These are phyloP conservation scores for Eleusine coracana DNA, from an alignment of 176 grass and related monocot genomes.

Conservation along the genomic window DNA sequence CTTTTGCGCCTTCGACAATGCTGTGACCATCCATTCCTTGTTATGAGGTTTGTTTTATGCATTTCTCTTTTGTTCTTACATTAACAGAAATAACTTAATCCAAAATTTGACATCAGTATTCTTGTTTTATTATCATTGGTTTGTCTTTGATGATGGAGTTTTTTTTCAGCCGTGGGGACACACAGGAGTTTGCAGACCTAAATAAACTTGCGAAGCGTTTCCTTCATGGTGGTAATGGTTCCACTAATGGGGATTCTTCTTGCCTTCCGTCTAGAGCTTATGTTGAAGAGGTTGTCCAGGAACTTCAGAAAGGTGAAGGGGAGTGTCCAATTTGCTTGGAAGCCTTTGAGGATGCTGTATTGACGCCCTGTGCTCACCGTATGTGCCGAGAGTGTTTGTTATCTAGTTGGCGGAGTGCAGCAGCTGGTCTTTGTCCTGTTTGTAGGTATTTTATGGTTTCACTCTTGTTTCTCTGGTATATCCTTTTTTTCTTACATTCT, in stretches of 20 bases:
- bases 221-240: slow-evolving; percentile 59
- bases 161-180: slow-evolving; percentile 84
- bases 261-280: slow-evolving; percentile 74
- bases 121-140: slow-evolving; percentile 10
- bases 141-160: slow-evolving; percentile 36
- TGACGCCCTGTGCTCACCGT: slow-evolving; percentile 89
- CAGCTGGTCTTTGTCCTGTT: slow-evolving; percentile 62
- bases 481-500: slow-evolving; percentile 3
- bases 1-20: slow-evolving; percentile 96
- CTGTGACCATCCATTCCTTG: slow-evolving; percentile 98
- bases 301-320: slow-evolving; percentile 83
- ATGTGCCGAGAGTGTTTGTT: slow-evolving; percentile 92
- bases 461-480: background rate
- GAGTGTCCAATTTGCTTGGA: slow-evolving; percentile 96
- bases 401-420: slow-evolving; percentile 75
- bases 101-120: slow-evolving; percentile 23
- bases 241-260: slow-evolving; percentile 50
- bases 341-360: slow-evolving; percentile 94
- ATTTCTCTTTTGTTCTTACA: slow-evolving; percentile 3
- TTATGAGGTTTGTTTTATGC: slow-evolving; percentile 81
- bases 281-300: slow-evolving; percentile 82
- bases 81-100: slow-evolving; percentile 2
- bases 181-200: slow-evolving; percentile 88
- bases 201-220: slow-evolving; percentile 89
- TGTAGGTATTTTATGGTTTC: slow-evolving; percentile 50